A percentile compares a stretch with the other conserved stretches of the same genome.
Conservation (phyloP, 352 stramenopile species). For the Globisporangium nodosum region DNA sequence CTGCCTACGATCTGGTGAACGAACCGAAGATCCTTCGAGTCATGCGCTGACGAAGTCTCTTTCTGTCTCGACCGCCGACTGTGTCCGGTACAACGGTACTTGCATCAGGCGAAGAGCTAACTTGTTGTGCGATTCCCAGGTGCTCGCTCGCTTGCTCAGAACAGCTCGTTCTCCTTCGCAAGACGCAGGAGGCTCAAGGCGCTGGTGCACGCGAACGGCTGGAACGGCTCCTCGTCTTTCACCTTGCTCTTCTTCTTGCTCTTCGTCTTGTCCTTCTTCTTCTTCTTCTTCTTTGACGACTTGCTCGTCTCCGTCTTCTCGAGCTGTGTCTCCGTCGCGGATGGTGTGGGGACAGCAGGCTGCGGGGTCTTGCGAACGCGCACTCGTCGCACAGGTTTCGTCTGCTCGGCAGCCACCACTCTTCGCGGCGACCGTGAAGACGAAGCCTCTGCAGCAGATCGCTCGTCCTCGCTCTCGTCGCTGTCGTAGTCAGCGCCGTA, state of each 20-base stretch:
- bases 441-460: background rate
- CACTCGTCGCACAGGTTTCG: background rate
- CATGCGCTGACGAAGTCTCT: no score
- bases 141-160: constrained; percentile 22
- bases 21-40: no score
- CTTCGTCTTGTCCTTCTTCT: constrained; percentile 8
- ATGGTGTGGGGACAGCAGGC: background rate
- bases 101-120: background rate
- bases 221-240: constrained; percentile 25
- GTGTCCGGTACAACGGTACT: background rate
- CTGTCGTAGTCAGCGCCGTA: constrained; percentile 71
- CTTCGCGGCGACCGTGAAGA: background rate
- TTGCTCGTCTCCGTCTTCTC: background rate
- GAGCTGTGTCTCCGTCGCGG: background rate
- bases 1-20: no score
- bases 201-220: constrained; percentile 62
- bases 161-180: constrained; percentile 74
- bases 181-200: constrained; percentile 49
- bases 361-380: background rate
- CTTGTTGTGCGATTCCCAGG: background rate
- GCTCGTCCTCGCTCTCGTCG: constrained; percentile 46
- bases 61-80: no score
- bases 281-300: constrained; percentile 1
- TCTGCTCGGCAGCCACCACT: background rate
- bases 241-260: constrained; percentile 18